Evolutionary conservation across 2,329 filamentous ascomycete genomes (phyloP).

Genomic region (Aspergillus neotritici): DNA sequence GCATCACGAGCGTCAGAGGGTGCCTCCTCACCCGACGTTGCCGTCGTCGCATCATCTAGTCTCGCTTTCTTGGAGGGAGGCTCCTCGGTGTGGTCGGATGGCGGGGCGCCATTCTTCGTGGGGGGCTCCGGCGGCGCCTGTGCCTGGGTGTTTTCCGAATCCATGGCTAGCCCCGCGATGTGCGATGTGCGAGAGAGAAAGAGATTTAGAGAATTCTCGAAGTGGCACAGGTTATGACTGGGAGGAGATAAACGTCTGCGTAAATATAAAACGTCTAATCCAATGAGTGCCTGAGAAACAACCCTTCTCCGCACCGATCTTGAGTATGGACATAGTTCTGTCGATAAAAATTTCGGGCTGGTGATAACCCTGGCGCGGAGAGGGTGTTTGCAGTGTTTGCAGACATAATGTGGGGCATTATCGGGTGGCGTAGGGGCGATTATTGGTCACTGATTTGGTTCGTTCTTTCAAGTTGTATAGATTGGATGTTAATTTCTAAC

Average conservation of each 20-base stretch:
- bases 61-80: constrained; percentile 58
- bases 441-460: no score
- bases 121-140: constrained; percentile 10
- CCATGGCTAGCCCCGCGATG: constrained; percentile 6
- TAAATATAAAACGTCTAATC: background rate
- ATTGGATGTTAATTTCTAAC: no score
- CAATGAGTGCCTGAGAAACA: background rate
- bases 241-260: no score
- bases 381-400: constrained; percentile 22
- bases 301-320: no score
- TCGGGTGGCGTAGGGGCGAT: background rate
- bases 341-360: constrained; percentile 10
- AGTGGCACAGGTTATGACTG: no score
- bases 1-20: constrained; percentile 21
- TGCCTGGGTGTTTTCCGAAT: constrained; percentile 6
- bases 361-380: background rate
- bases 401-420: constrained; percentile 5
- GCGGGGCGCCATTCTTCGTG: constrained; percentile 21
- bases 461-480: no score
- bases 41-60: constrained; percentile 35
- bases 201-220: no score
- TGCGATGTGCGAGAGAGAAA: no score
- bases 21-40: background rate
- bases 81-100: constrained; percentile 30
- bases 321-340: background rate